These are phyloP conservation scores for Wickerhamomyces sydowiorum DNA, from an alignment of 805 yeast genomes.

Conservation along the genomic window DNA sequence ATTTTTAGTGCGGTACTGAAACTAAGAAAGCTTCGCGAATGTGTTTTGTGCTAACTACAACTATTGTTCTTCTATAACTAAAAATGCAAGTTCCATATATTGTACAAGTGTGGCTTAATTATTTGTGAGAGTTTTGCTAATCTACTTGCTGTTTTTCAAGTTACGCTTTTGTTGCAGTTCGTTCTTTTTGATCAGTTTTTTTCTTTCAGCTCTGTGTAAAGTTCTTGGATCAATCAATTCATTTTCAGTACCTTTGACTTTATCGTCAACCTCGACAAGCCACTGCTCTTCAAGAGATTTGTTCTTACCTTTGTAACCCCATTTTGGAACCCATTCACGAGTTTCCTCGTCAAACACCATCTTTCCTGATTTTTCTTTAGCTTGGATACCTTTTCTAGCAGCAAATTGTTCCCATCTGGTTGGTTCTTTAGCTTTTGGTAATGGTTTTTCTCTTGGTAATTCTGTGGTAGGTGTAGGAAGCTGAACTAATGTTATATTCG, in stretches of 20 bases:
- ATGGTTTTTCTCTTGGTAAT: conserved; percentile 89
- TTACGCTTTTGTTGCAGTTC: conserved; percentile 81
- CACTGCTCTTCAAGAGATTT: conserved; percentile 85
- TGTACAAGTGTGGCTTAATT: too few species aligned
- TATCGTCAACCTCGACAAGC: conserved; percentile 90
- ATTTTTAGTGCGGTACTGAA: too few species aligned
- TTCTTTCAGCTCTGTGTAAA: conserved; percentile 75
- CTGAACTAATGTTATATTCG: conserved; percentile 75
- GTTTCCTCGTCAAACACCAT: conserved; percentile 82
- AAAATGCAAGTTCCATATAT: too few species aligned
- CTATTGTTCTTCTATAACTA: too few species aligned
- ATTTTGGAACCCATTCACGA: conserved; percentile 95
- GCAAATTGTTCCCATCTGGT: conserved; percentile 98
- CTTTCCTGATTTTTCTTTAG: conserved; percentile 87
- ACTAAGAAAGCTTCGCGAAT: too few species aligned
- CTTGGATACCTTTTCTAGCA: conserved; percentile 86
- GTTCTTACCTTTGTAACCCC: conserved; percentile 96
- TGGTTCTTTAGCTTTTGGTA: conserved; percentile 87
- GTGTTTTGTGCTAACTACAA: too few species aligned
- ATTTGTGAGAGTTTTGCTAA: too few species aligned
- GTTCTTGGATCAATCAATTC: conserved; percentile 86
- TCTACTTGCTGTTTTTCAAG: conserved; percentile 38
- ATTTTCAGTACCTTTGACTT: conserved; percentile 48
- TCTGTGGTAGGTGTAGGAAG: conserved; percentile 79
- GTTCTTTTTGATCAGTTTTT: conserved; percentile 79